Evolutionary conservation across 768 basidiomycete species (phyloP).

Genomic region (Suillus fuscotomentosus): DNA sequence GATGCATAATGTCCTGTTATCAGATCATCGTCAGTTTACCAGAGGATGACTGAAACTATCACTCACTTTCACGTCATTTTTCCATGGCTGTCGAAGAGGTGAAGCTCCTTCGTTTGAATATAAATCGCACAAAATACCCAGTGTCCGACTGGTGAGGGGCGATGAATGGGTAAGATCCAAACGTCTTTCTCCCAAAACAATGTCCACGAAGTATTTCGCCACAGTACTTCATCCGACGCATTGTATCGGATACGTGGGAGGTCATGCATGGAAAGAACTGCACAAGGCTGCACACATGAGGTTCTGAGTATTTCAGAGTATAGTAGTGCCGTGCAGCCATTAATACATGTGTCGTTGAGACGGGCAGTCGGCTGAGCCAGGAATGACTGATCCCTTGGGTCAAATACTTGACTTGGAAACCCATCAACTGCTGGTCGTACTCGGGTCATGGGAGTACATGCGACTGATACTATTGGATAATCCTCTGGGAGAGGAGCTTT

Average conservation of each 20-base stretch:
- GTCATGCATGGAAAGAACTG: conserved; percentile 13
- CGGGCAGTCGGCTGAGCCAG: conserved; percentile 6
- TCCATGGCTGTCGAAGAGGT: no score
- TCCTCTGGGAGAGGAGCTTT: background rate
- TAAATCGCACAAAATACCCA: no score
- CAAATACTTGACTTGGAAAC: conserved; percentile 6
- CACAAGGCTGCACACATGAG: background rate
- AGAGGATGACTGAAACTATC: no score
- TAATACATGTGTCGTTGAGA: conserved; percentile 14
- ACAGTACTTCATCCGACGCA: background rate
- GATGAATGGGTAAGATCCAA: no score
- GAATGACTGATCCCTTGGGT: conserved; percentile 1
- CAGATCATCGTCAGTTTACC: no score
- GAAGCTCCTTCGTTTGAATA: no score
- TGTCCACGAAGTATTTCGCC: no score
- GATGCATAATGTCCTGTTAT: no score
- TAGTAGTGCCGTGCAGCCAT: conserved; percentile 11
- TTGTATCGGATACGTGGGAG: conserved; percentile 8
- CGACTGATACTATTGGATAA: background rate
- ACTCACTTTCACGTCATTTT: no score
- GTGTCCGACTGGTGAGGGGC: no score
- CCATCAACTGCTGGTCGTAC: background rate
- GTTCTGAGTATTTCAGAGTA: background rate
- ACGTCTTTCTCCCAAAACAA: no score
- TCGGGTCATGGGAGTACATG: background rate